A percentile compares a stretch with the other conserved stretches of the same genome.
These are phyloP conservation scores for Aspergillus pseudotamarii DNA, from an alignment of 2,329 filamentous ascomycete genomes.

Conservation along the genomic window DNA sequence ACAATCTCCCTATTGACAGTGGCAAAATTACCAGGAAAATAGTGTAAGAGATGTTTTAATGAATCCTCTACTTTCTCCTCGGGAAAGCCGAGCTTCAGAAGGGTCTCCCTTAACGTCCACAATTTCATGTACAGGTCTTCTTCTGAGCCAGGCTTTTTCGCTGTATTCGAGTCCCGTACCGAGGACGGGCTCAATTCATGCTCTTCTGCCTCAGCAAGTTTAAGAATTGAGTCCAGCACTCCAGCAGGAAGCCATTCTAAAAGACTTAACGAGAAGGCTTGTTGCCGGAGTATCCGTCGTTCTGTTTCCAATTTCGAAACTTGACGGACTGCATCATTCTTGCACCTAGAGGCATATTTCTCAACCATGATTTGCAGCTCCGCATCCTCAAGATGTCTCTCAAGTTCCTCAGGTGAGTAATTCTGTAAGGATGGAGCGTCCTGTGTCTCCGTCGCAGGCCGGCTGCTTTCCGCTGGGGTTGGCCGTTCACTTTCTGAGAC, in stretches of 20 bases:
- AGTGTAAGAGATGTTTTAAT: slow-evolving; percentile 67
- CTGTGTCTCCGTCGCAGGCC: slow-evolving; percentile 17
- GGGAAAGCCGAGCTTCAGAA: slow-evolving; percentile 71
- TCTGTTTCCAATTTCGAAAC: slow-evolving; percentile 80
- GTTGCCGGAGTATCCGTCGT: slow-evolving; percentile 74
- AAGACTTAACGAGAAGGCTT: slow-evolving; percentile 73
- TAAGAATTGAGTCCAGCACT: slow-evolving; percentile 74
- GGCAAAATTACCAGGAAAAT: slow-evolving; percentile 63
- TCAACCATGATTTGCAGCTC: slow-evolving; percentile 87
- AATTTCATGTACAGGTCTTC: slow-evolving; percentile 78
- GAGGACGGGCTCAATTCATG: slow-evolving; percentile 39
- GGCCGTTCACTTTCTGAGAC: slow-evolving; percentile 36
- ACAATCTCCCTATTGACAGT: slow-evolving; percentile 64
- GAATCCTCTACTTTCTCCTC: slow-evolving; percentile 64
- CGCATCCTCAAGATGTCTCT: slow-evolving; percentile 84
- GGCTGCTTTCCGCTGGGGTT: slow-evolving; percentile 23
- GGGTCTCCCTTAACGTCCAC: slow-evolving; percentile 79
- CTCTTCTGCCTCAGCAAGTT: slow-evolving; percentile 55
- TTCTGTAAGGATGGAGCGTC: slow-evolving; percentile 48
- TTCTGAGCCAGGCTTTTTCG: slow-evolving; percentile 58
- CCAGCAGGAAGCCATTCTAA: slow-evolving; percentile 80
- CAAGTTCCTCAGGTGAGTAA: slow-evolving; percentile 83
- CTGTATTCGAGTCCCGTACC: slow-evolving; percentile 26
- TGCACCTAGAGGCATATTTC: slow-evolving; percentile 76
- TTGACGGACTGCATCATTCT: slow-evolving; percentile 77